Evolutionary conservation across 2,329 filamentous ascomycete species (phyloP), one percentile per base, ranked within the genome.

Genomic region (Fusarium sp.): DNA sequence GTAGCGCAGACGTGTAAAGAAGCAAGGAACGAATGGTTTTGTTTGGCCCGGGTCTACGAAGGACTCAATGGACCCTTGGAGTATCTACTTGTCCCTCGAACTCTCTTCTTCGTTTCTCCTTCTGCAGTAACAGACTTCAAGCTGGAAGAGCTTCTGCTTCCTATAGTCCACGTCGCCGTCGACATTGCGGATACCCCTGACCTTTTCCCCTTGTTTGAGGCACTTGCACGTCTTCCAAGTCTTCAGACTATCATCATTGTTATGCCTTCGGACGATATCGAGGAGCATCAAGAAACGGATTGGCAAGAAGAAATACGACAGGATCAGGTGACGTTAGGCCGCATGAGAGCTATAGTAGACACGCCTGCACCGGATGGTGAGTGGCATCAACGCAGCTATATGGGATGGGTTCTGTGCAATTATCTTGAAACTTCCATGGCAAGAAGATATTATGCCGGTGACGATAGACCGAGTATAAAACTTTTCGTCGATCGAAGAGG

Each of bases 101-200:
- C 44, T n/a, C 26, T 46, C n/a, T 46, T 46, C 11, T n/a, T 46
- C 15, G 28, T 46, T 33, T 10, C 28, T 34, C 44, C 44, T 22
- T 46, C 44, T 17, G 28, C 44, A 11, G 7, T 46, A 15, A 33
- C 26, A 33, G 26, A 34, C n/a, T 33, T 26, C 8, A 26, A 46
- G 26, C n/a, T 46, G n/a, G 28, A 34, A 7, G 28, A 33, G 21
- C 26, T 33, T 6, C 33, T 22, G 26, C 26, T 46, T 21, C 14
- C 44, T 33, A 4, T 46, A 33, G 44, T 33, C 26, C 44, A 46
- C 44, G 13, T 46, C 7, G 44, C 44, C 44, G 9, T 46, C 13
- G 44, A 46, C 21, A 46, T 46, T 33, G 44, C 44, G 21, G 44
- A 46, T 6, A 46, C 26, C 19, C 44, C 44, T 33, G 44, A 46